Evolutionary conservation across 2,329 filamentous ascomycete genomes (phyloP), one percentile per base, ranked within the genome.

Genomic region (Microsporum ferrugineum): DNA sequence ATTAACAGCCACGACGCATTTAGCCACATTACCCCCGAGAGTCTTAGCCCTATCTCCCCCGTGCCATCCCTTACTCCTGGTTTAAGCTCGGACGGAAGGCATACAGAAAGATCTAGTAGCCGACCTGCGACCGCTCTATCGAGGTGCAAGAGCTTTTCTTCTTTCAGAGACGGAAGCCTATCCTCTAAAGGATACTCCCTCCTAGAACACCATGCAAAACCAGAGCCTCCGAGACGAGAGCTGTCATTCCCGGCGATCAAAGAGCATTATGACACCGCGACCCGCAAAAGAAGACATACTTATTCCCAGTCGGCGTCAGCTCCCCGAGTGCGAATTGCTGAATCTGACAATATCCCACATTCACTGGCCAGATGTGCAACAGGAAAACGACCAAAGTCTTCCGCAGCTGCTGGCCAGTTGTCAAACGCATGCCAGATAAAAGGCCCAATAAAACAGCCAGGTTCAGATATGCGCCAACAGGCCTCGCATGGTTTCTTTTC

Each of bases 1-100:
- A 75, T 77, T 58, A 77, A 77, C 60, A 76, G 72, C 2, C 75
- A 76, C 56, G 74, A 76, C 60, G 74, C 75, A 10, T 76, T 77
- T 61, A 71, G 67, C 17, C 62, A 61, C 41, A 57, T 66, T 23
- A 51, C 62, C 29, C 58, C 62, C 7, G 62, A 62, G 12, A 55
- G 43, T 47, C 41, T 38, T 36, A 43, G 45, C 14, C 49, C 38
- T 34, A 38, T 39, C 41, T 59, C 53, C 17, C 61, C 61, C 14
- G 55, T 47, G 2, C 55, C 47, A n/a, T 38, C 49, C 3, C 51
- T 55, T 17, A 55, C 51, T 53, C 58, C 61, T 12, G 53, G 33
- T 38, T 34, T 60, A 8, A 43, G 39, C 36, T 27, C 34, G 36
- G 49, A 56, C 39, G 38, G 34, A 29, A 23, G 34, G 8, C 17